phyloP scores from a whole-genome alignment of 2,329 filamentous ascomycete species.

The Exophiala sideris region DNA sequence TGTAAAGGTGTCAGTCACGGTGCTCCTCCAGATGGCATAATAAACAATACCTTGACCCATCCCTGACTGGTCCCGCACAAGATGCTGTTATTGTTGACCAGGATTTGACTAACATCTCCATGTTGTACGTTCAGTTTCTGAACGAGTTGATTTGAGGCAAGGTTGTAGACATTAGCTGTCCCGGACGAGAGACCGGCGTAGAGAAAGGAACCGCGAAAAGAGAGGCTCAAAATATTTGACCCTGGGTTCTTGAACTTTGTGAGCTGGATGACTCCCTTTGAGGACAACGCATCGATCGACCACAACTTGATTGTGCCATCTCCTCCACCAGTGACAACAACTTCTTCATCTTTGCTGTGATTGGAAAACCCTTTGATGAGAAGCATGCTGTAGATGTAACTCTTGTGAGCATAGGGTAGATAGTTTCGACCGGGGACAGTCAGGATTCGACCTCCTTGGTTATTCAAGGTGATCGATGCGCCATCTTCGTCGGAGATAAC shows the following conservation, averaged over 20 bases:
- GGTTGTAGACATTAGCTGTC: slow-evolving; percentile 91
- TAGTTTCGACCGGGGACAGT: slow-evolving; percentile 81
- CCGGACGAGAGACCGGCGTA: slow-evolving; percentile 87
- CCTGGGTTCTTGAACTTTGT: slow-evolving; percentile 62
- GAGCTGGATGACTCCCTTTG: slow-evolving; percentile 65
- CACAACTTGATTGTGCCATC: slow-evolving; percentile 96
- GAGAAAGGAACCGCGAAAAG: slow-evolving; percentile 84
- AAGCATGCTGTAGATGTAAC: slow-evolving; percentile 96
- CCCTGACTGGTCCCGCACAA: slow-evolving; percentile 90
- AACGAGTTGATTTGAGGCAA: slow-evolving; percentile 88
- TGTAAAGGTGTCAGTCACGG: slow-evolving; percentile 33
- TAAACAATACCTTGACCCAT: slow-evolving; percentile 66
- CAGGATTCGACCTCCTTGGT: slow-evolving; percentile 62
- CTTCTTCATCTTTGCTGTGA: slow-evolving; percentile 69
- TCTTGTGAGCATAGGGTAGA: slow-evolving; percentile 85
- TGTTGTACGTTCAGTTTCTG: slow-evolving; percentile 80
- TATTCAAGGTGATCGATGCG: slow-evolving; percentile 46
- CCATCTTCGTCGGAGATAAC: slow-evolving; percentile 42
- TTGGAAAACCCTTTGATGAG: slow-evolving; percentile 69
- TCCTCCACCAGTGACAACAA: slow-evolving; percentile 85
- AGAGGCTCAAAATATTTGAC: slow-evolving; percentile 70
- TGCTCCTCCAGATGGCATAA: background rate
- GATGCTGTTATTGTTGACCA: slow-evolving; percentile 68
- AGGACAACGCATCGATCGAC: slow-evolving; percentile 43
- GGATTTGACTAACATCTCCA: slow-evolving; percentile 59